Base-by-base conservation (phyloP, 805 yeast species). In the Torulaspora gathmanii region DNA sequence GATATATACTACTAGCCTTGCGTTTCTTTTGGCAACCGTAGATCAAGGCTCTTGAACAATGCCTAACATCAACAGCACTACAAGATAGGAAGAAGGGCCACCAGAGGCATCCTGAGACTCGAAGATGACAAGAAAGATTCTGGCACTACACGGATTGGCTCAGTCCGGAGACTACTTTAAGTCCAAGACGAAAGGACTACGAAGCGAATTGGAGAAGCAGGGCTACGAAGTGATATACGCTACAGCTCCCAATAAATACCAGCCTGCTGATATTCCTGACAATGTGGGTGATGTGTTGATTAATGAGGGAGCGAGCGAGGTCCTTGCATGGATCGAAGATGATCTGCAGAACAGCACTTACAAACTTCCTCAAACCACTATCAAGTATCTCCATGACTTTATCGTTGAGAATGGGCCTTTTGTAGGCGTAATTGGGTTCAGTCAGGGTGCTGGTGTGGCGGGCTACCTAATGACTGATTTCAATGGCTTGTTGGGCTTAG, bases 361-460 rank as follows among this genome's bases (percentile, higher is more conserved):
- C 33, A 49, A 46, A 2, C 46, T 67, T 4, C 63, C 65, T 1
- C 58, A 56, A 12, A 74, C 53, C 1, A 61, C 82, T 2, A 58
- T 82, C 1, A 66, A 57, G 8, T 61, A 65, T 46, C 67, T 72
- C 41, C 69, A 62, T 26, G 63, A 72, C 25, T 78, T 75, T 43
- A 66, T 83, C 4, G 60, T 74, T 3, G 72, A 74, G 34, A 75
- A 82, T 30, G 85, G 83, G 1, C 95, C 96, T 0, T 81, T 87
- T 52, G 84, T 79, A 5, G 99, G 97, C 1, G 61, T 90, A 3
- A 63, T 93, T 28, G 97, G 97, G 0, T 93, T 93, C 60, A 83
- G 95, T 23, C 98, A 93, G 66, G 99, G 99, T 40, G 95, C 96
- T 1, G 95, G 91, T 1, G 67, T 91, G n/a, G 80, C 84, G 1